Conservation (phyloP, 257 asterid species). For the Capsicum chinense region DNA sequence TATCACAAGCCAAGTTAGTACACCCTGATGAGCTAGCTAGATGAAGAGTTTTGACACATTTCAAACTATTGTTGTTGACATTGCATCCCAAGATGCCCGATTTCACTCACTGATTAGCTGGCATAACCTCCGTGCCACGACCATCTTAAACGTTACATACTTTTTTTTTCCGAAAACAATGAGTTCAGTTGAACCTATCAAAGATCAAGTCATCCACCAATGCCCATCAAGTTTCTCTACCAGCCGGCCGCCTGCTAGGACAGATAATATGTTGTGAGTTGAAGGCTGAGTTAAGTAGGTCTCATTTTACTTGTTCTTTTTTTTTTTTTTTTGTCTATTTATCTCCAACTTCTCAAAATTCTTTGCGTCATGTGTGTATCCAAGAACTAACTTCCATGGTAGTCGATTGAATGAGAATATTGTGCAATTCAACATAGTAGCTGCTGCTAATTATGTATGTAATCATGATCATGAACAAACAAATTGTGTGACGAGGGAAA, state of each 20-base stretch:
- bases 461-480: no score
- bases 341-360: no score
- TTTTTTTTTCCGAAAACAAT: neutral
- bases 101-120: neutral
- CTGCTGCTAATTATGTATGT: no score
- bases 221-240: neutral
- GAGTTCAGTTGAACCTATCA: neutral
- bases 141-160: neutral
- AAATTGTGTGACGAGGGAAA: no score
- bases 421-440: no score
- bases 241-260: constrained; percentile 38
- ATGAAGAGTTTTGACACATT: neutral
- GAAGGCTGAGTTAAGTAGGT: neutral
- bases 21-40: neutral
- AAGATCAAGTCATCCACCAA: neutral
- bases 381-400: no score
- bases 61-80: neutral
- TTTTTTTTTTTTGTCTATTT: constrained; percentile 8
- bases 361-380: no score
- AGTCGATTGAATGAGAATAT: no score
- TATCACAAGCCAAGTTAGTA: neutral
- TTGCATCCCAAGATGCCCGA: neutral
- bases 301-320: neutral
- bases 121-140: neutral
- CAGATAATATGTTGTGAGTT: constrained; percentile 22